Base-by-base conservation (phyloP, 2,329 filamentous ascomycete genomes). In the Trematosphaeria pertusa region DNA sequence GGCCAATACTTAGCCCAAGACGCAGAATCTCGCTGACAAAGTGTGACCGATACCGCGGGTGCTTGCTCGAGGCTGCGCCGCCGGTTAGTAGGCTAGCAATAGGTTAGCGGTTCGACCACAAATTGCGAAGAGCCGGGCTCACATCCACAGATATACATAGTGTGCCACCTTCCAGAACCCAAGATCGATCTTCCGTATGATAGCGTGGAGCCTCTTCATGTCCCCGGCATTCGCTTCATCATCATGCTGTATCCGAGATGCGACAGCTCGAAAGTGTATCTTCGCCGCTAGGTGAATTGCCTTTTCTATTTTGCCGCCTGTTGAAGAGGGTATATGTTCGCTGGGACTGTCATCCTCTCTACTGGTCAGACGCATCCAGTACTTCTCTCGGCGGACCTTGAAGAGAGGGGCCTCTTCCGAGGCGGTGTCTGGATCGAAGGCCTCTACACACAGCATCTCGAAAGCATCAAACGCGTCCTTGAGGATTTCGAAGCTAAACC, bases 251-350 rank as follows among this genome's bases (percentile, higher is more conserved):
- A 52, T 52, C 21, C 38, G 24, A 10, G 43, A 26, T 9, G 37
- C 48, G 9, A 52, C 48, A n/a, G 56, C 56, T 8, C 56, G 45
- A 28, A 48, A 56, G 18, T 59, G 56, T 15, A 59, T 59, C 14
- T 26, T 52, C 2, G 39, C 48, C 5, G 56, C 46, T 9, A 56
- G 15, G 18, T 34, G 37, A n/a, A 58, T 40, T 2, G 48, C 46
- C 12, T 50, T 30, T 31, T 52, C 34, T 4, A 47, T 37, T 15
- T 46, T 51, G 10, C 36, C 43, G 17, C 41, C 31, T 11, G 33
- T 35, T 1, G 37, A 40, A 14, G 24, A 10, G 5, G 39, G 33
- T 4, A 45, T 14, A 22, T 48, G 32, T 1, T 48, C 42, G 4
- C n/a, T 47, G 6, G 15, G 14, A n/a, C 12, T 10, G 9, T 22